phyloP scores from a whole-genome alignment of 805 yeast genomes.

The Starmerella floris region DNA sequence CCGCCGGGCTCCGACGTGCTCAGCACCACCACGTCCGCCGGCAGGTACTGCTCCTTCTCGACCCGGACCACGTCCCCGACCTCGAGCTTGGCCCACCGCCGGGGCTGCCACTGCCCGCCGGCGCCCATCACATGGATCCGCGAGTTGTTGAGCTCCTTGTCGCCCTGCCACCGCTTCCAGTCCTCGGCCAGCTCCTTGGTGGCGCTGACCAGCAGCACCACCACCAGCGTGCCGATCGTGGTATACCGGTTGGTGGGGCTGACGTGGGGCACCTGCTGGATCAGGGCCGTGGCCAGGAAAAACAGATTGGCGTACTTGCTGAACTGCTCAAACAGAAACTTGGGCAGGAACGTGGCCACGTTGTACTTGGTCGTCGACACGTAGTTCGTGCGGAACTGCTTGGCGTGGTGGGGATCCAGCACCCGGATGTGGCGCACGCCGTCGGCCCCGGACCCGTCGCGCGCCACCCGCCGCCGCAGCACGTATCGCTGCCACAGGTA shows the following conservation, averaged over 20 bases:
- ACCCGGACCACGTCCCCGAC: constrained; percentile 89
- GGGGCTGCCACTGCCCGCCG: constrained; percentile 50
- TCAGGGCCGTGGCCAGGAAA: constrained; percentile 78
- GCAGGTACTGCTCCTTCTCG: constrained; percentile 76
- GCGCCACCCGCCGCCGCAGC: constrained; percentile 18
- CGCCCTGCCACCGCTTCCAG: constrained; percentile 74
- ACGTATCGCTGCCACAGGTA: constrained; percentile 24
- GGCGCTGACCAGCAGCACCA: constrained; percentile 83
- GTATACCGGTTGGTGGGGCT: constrained; percentile 94
- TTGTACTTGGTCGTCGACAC: constrained; percentile 93
- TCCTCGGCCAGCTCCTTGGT: constrained; percentile 86
- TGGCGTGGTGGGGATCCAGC: constrained; percentile 48
- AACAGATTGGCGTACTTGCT: constrained; percentile 93
- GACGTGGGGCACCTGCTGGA: constrained; percentile 94
- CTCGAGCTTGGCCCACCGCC: constrained; percentile 71
- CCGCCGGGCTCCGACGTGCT: constrained; percentile 98
- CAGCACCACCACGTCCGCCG: constrained; percentile 77
- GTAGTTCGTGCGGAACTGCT: constrained; percentile 53
- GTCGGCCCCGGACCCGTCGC: constrained; percentile 1
- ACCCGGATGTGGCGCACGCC: constrained; percentile 56
- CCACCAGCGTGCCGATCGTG: constrained; percentile 76
- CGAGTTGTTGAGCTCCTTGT: constrained; percentile 75
- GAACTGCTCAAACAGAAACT: constrained; percentile 90
- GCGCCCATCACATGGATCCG: constrained; percentile 46
- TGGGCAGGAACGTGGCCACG: constrained; percentile 82